Evolutionary conservation across 2,329 filamentous ascomycete genomes (phyloP).

Genomic region (Thermothelomyces thermophilus): DNA sequence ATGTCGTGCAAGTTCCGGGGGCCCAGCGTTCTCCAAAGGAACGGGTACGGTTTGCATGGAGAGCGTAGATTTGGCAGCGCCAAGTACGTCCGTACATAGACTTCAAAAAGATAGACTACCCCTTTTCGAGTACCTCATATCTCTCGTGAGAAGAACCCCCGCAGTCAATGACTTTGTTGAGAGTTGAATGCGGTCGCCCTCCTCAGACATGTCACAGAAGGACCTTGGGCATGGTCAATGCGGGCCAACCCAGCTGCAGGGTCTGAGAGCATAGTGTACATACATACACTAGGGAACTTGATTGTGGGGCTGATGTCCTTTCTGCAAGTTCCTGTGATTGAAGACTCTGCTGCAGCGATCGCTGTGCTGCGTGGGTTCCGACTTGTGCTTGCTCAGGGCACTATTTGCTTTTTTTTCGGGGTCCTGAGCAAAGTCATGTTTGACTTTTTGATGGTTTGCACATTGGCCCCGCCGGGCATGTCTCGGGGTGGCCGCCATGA

Average conservation of each 20-base stretch:
- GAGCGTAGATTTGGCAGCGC: neutral
- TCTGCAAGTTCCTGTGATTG: neutral
- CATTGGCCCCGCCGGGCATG: too few relatives aligned
- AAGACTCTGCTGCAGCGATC: neutral
- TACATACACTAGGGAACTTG: neutral
- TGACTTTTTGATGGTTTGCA: too few relatives aligned
- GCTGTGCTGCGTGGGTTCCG: neutral
- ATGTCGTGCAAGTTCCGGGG: neutral
- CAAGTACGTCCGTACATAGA: neutral
- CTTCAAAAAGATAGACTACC: neutral
- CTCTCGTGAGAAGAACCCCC: too few relatives aligned
- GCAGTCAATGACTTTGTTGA: too few relatives aligned
- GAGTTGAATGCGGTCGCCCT: too few relatives aligned
- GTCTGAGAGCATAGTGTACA: too few relatives aligned
- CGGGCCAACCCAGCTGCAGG: neutral
- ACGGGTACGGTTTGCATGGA: neutral
- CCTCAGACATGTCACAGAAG: neutral
- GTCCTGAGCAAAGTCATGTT: neutral
- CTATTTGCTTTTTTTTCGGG: neutral
- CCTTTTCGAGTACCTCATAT: too few relatives aligned
- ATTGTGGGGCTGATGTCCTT: neutral
- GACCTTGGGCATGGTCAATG: neutral
- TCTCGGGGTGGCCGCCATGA: too few relatives aligned
- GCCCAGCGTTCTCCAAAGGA: neutral
- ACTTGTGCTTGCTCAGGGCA: neutral